Conservation (phyloP, 2,329 filamentous ascomycete genomes). For the Graphilbum fragrans region DNA sequence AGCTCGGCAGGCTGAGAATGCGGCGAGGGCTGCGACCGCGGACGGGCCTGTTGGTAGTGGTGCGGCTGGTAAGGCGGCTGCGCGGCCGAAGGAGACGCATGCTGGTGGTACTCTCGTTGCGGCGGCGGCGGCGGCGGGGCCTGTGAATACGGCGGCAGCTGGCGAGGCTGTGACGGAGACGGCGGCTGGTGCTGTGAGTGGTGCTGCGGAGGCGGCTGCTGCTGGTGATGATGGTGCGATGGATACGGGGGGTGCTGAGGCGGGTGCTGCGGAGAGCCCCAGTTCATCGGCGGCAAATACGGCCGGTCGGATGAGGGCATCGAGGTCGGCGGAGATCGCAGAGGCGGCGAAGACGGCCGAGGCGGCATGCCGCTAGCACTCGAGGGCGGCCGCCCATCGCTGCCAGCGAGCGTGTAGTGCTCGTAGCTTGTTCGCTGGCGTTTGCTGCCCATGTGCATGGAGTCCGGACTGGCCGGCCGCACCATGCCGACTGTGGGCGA, state of each 20-base stretch:
- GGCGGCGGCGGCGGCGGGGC: neutral
- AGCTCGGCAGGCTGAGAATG: constrained; percentile 4
- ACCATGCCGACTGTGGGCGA: constrained; percentile 24
- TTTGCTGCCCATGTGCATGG: constrained; percentile 24
- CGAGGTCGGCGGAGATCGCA: constrained; percentile 9
- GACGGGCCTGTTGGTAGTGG: constrained; percentile 1
- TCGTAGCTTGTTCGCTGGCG: constrained; percentile 35
- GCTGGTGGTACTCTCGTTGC: neutral
- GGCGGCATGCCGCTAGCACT: constrained; percentile 16
- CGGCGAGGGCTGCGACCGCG: constrained; percentile 1
- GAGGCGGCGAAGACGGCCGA: constrained; percentile 2
- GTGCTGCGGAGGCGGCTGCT: neutral
- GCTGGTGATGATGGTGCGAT: constrained; percentile 20
- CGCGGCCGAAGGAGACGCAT: neutral
- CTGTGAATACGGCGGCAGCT: neutral
- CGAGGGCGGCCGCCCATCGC: constrained; percentile 10
- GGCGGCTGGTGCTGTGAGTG: constrained; percentile 3
- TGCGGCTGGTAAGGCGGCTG: constrained; percentile 1
- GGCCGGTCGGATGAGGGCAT: neutral
- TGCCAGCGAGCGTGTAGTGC: constrained; percentile 23
- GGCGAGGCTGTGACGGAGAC: constrained; percentile 9
- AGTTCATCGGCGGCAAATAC: constrained; percentile 9
- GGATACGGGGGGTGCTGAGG: neutral
- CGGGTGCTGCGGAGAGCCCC: neutral
- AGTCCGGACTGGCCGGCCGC: constrained; percentile 18